Base-by-base conservation (phyloP, 2,329 filamentous ascomycete genomes). In the Myotisia sp. region DNA sequence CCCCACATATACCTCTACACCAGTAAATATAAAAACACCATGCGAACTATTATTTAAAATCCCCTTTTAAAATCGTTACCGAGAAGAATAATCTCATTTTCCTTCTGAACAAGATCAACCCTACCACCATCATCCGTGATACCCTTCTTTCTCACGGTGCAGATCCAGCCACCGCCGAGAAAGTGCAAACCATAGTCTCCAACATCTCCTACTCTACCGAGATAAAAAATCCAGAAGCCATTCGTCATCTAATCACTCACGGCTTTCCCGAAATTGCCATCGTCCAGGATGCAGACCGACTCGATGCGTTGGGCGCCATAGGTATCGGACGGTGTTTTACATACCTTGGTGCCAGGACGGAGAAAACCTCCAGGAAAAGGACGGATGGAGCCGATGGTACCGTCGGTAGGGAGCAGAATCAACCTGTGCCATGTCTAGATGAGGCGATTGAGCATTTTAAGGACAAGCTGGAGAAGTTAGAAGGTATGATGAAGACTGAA, bases 281-380 rank as follows among this genome's bases (percentile, higher is more conserved):
- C 30, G 84, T 94, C 20, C 86, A 94, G 59, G 87, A 94, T 55
- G 86, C 86, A 3, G 87, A 94, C 60, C 68, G 86, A 5, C 64
- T 95, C n/a, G 87, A 95, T 58, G 81, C 85, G 3, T 76, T 94
- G 32, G 87, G 86, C 1, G 83, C 81, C 0, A 71, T 94, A 19
- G 87, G 87, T 0, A 76, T 93, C 37, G 86, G 73, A 2, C 65
- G 87, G 27, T 73, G 71, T 26, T 86, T 90, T 53, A 75, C 78
- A 0, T 94, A 75, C 53, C 74, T 79, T 0, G 85, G 78, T 0
- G 77, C 75, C 7, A 73, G 68, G 53, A n/a, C n/a, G n/a, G n/a
- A n/a, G 56, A 55, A 21, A 49, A 52, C 18, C 40, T 30, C 21
- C 10, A 34, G 2, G 45, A 45, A n/a, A 14, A 6, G 10, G 14